Conservation (phyloP, 2,329 filamentous ascomycete genomes). For the Hymenoscyphus salicellus region DNA sequence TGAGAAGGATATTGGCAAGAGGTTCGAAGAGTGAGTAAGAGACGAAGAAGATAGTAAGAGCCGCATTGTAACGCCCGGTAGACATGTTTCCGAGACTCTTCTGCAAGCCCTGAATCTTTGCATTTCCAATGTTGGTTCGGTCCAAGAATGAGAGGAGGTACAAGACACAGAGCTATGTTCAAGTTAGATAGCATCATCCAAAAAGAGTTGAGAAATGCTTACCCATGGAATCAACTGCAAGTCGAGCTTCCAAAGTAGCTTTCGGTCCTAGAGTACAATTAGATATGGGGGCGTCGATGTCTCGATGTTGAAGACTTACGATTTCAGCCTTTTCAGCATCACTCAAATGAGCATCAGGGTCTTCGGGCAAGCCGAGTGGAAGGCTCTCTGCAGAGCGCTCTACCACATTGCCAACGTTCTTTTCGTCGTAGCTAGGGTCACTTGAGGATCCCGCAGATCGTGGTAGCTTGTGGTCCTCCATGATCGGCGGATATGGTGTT, state of each 20-base stretch:
- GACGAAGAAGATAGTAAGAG: slow-evolving; percentile 76
- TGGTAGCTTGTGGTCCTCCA: background rate
- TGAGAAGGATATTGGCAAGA: slow-evolving; percentile 67
- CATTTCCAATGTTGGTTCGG: slow-evolving; percentile 76
- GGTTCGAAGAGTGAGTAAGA: slow-evolving; percentile 71
- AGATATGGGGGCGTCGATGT: background rate
- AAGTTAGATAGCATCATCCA: slow-evolving; percentile 16
- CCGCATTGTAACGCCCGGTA: slow-evolving; percentile 61
- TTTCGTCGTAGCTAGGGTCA: background rate
- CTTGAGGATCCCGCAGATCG: background rate
- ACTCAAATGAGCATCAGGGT: slow-evolving; percentile 61
- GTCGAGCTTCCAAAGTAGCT: slow-evolving; percentile 22
- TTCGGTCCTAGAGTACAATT: slow-evolving; percentile 14
- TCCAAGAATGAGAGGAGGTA: slow-evolving; percentile 67
- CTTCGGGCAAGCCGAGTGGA: slow-evolving; percentile 24
- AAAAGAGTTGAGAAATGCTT: slow-evolving; percentile 11
- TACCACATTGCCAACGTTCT: background rate
- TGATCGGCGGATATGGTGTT: background rate
- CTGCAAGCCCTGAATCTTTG: slow-evolving; percentile 57
- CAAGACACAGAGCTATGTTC: slow-evolving; percentile 56
- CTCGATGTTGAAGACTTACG: slow-evolving; percentile 43
- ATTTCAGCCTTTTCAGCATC: slow-evolving; percentile 56
- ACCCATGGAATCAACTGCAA: slow-evolving; percentile 33
- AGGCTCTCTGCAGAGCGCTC: background rate
- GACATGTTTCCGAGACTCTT: slow-evolving; percentile 36